Conservation (phyloP, 352 stramenopile species). For the Globisporangium polare region DNA sequence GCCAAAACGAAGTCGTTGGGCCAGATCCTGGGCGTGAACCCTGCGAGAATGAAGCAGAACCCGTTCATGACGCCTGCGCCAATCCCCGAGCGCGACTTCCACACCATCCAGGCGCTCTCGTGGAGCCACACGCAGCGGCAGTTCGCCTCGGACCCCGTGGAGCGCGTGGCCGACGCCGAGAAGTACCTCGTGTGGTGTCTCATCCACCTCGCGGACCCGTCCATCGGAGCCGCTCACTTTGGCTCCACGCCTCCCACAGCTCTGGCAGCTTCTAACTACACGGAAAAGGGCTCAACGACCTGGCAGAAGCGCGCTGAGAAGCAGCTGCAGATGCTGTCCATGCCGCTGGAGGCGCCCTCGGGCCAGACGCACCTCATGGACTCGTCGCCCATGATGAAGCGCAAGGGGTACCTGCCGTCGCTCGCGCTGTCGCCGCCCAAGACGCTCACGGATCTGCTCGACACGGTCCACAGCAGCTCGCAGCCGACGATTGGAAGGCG, state of each 20-base stretch:
- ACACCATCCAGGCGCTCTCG: constrained; percentile 20
- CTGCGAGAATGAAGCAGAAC: constrained; percentile 63
- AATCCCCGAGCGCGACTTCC: constrained; percentile 60
- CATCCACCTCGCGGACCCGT: constrained; percentile 30
- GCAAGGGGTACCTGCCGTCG: constrained; percentile 56
- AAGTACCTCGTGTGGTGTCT: constrained; percentile 70
- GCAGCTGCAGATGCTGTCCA: constrained; percentile 63
- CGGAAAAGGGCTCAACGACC: constrained; percentile 11
- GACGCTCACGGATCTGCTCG: constrained; percentile 57
- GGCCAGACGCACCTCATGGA: constrained; percentile 61
- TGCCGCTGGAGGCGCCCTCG: constrained; percentile 51
- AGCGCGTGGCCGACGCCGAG: constrained; percentile 48
- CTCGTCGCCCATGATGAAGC: constrained; percentile 74
- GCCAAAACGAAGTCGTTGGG: constrained; percentile 41
- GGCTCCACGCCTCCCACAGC: not conserved
- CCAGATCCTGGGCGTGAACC: constrained; percentile 49
- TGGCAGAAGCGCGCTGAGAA: constrained; percentile 69
- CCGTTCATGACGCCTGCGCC: constrained; percentile 81
- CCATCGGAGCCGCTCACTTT: not conserved
- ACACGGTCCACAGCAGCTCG: constrained; percentile 23
- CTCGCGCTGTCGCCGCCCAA: constrained; percentile 54
- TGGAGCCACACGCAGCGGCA: constrained; percentile 25
- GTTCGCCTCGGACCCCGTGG: constrained; percentile 23
- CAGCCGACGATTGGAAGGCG: constrained; percentile 7
- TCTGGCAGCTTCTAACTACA: not conserved